Evolutionary conservation across 23 red algal species (phyloP), one percentile per base, ranked within the genome.

Genomic region (Cyanidium caldarium): DNA sequence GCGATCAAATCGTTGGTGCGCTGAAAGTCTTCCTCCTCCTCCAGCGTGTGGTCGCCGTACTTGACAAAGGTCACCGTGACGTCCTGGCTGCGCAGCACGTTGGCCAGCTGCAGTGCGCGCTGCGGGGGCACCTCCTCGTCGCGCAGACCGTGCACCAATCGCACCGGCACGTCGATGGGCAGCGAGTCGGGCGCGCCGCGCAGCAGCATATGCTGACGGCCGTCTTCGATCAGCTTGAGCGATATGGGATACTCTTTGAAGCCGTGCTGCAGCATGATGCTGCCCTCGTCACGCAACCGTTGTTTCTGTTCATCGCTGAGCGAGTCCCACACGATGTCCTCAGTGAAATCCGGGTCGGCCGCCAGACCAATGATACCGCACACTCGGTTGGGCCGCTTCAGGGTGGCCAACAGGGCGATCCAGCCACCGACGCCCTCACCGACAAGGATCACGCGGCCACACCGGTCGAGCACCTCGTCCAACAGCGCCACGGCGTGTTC

Each of bases 111-210:
- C 17, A 88, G 56, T 65, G 82, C 72, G 37, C 77, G 68, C 42
- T 81, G 44, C 5, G 80, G 69, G 25, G 92, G 92, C 30, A 88
- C 37, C 45, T 98, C 92, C 58, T 98, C 92, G 43, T 98, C 92
- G 33, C 23, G 67, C n/a, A 98, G 41, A n/a, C 92, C 92, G 66
- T 88, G 84, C 14, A 98, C 65, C 21, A 98, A 68, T 0, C 92
- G 79, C 58, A 98, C 84, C 10, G 92, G 84, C 37, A 70, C 77
- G 13, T 40, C 56, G 21, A 88, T 77, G 33, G 75, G 46, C 13
- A 98, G 61, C 2, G 69, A 81, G 2, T 34, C 79, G 40, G 44
- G 34, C 16, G 65, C 85, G 58, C 92, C 92, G 7, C 66, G 42
- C 71, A 98, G 46, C 28, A 98, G 75, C 0, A 85, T 51, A 78